phyloP scores from a whole-genome alignment of 805 yeast genomes.

The Millerago galiae region DNA sequence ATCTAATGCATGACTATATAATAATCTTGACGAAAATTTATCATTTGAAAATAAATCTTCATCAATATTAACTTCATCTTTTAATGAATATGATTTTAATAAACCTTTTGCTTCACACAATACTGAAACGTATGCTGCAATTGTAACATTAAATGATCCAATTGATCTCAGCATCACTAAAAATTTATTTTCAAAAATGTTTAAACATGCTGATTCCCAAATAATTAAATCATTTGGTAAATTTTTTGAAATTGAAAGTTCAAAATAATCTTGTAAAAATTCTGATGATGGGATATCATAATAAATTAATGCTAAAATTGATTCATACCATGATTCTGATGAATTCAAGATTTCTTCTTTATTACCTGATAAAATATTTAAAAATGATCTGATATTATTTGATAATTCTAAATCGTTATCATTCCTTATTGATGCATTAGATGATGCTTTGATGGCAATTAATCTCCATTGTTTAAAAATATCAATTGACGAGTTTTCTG shows the following conservation, averaged over 20 bases:
- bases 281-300: constrained; percentile 52
- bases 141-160: constrained; percentile 53
- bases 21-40: constrained; percentile 47
- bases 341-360: constrained; percentile 40
- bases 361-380: constrained; percentile 32
- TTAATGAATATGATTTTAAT: constrained; percentile 33
- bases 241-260: constrained; percentile 27
- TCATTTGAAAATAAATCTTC: constrained; percentile 28
- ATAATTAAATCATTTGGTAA: constrained; percentile 33
- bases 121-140: constrained; percentile 57
- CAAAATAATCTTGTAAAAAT: constrained; percentile 35
- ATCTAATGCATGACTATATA: constrained; percentile 48
- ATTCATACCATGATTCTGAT: constrained; percentile 65
- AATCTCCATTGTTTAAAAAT: constrained; percentile 33
- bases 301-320: constrained; percentile 46
- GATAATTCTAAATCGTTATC: constrained; percentile 14
- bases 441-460: constrained; percentile 20
- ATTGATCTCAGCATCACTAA: constrained; percentile 52
- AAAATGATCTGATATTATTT: constrained; percentile 25
- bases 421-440: constrained; percentile 19
- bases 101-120: constrained; percentile 60
- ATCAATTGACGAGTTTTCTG: constrained; percentile 24
- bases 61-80: constrained; percentile 15
- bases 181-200: constrained; percentile 49
- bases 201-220: constrained; percentile 52